Evolutionary conservation across 129 eudicot genomes (phyloP).

Genomic region (Lonicera japonica): DNA sequence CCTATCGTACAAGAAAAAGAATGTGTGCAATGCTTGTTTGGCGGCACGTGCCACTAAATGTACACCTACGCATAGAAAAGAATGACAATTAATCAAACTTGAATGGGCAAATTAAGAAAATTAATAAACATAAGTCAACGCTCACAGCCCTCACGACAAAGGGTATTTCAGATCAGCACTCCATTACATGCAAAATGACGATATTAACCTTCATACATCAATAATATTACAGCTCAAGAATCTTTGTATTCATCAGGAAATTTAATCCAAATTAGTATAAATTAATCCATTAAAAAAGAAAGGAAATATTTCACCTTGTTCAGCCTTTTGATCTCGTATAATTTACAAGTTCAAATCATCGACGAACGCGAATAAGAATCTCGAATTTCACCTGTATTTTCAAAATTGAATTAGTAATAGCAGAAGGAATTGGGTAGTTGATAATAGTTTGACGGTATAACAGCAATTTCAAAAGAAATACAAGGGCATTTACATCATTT

Average conservation of each 20-base stretch:
- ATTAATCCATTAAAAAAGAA: neutral
- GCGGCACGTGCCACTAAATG: neutral
- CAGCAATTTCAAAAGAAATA: neutral
- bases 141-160: slow-evolving; percentile 7
- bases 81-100: neutral
- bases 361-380: slow-evolving; percentile 3
- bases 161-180: slow-evolving; percentile 8
- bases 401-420: neutral
- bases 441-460: neutral
- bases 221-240: neutral
- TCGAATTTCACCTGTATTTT: neutral
- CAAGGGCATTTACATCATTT: slow-evolving; percentile 16
- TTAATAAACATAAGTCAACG: slow-evolving; percentile 18
- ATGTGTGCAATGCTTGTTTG: neutral
- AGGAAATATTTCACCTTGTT: neutral
- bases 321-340: neutral
- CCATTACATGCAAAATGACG: slow-evolving; percentile 12
- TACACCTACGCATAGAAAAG: neutral
- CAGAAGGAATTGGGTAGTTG: neutral
- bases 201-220: neutral
- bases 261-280: too few relatives aligned
- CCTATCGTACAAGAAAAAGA: too few relatives aligned
- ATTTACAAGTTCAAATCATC: neutral
- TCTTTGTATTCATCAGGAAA: neutral
- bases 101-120: slow-evolving; percentile 5